These are phyloP conservation scores for Phyllosticta paracitricarpa DNA, from an alignment of 2,329 filamentous ascomycete genomes.

Conservation along the genomic window DNA sequence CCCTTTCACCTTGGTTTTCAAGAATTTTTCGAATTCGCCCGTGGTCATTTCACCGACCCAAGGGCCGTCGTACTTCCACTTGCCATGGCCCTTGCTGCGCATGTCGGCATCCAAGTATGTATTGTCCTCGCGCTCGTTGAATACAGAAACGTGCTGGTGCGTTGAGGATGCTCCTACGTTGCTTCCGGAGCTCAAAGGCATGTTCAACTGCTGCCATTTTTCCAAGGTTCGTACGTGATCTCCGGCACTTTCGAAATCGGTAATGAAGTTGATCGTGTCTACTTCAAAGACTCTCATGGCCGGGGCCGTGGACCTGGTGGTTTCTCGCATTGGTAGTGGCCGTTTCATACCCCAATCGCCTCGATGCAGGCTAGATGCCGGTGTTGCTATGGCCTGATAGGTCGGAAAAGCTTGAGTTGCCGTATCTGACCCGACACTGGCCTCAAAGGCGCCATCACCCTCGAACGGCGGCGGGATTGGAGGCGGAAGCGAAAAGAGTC, in stretches of 20 bases:
- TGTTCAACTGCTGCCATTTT: conserved; percentile 76
- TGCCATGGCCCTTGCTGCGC: conserved; percentile 19
- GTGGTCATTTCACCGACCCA: conserved; percentile 47
- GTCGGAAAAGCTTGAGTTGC: conserved; percentile 73
- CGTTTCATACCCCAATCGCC: conserved; percentile 94
- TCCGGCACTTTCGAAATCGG: conserved; percentile 74
- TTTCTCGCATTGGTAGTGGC: conserved; percentile 66
- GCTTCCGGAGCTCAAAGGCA: conserved; percentile 50
- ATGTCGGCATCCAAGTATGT: conserved; percentile 23
- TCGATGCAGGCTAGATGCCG: conserved; percentile 57
- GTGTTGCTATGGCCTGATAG: conserved; percentile 71
- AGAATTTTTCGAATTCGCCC: conserved; percentile 26
- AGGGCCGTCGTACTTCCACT: conserved; percentile 49
- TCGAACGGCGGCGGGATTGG: conserved; percentile 50
- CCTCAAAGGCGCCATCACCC: conserved; percentile 39
- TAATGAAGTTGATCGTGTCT: conserved; percentile 79
- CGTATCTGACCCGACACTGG: conserved; percentile 46
- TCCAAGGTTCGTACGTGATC: conserved; percentile 71
- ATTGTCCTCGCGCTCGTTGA: conserved; percentile 36
- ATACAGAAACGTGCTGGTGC: conserved; percentile 23
- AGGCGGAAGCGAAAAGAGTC: conserved; percentile 78
- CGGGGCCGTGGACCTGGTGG: conserved; percentile 58
- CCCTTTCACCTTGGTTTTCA: conserved; percentile 7
- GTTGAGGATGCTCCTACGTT: conserved; percentile 8
- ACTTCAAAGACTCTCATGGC: conserved; percentile 66